A percentile compares a stretch with the other conserved stretches of the same genome.
Conservation (phyloP, 2,329 filamentous ascomycete species). For the Dactylellina sp. region DNA sequence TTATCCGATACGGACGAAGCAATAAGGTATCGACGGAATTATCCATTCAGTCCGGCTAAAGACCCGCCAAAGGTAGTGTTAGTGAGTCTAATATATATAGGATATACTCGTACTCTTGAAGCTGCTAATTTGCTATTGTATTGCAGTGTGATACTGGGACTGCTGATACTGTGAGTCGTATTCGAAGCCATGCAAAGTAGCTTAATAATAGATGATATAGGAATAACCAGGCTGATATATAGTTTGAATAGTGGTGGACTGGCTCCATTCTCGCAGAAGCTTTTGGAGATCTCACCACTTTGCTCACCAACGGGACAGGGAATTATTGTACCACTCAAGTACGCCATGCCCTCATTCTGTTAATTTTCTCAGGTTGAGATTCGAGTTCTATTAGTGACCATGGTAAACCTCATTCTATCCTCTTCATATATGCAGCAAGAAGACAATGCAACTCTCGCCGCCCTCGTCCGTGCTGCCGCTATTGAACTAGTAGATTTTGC, state of each 20-base stretch:
- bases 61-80: slow-evolving; percentile 59
- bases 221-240: not conserved
- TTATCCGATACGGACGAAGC: slow-evolving; percentile 69
- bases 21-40: slow-evolving; percentile 69
- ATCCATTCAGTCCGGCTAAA: slow-evolving; percentile 64
- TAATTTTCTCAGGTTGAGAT: too few relatives aligned
- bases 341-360: not conserved
- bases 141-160: slow-evolving; percentile 76
- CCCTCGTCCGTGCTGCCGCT: slow-evolving; percentile 71
- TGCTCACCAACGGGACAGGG: slow-evolving; percentile 76
- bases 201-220: not conserved
- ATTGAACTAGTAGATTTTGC: slow-evolving; percentile 73
- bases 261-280: slow-evolving; percentile 72
- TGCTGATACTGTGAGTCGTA: slow-evolving; percentile 69
- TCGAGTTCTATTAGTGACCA: too few relatives aligned
- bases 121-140: too few relatives aligned
- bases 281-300: slow-evolving; percentile 73
- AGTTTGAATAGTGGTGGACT: slow-evolving; percentile 70
- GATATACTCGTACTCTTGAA: slow-evolving; percentile 62
- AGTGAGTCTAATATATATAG: slow-evolving; percentile 5
- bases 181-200: not conserved
- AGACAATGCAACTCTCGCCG: slow-evolving; percentile 77
- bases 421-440: slow-evolving; percentile 70
- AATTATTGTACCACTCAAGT: slow-evolving; percentile 73
- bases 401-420: too few relatives aligned